These are phyloP conservation scores for Camelina sativa DNA, from an alignment of 345 rosid species.

Conservation along the genomic window DNA sequence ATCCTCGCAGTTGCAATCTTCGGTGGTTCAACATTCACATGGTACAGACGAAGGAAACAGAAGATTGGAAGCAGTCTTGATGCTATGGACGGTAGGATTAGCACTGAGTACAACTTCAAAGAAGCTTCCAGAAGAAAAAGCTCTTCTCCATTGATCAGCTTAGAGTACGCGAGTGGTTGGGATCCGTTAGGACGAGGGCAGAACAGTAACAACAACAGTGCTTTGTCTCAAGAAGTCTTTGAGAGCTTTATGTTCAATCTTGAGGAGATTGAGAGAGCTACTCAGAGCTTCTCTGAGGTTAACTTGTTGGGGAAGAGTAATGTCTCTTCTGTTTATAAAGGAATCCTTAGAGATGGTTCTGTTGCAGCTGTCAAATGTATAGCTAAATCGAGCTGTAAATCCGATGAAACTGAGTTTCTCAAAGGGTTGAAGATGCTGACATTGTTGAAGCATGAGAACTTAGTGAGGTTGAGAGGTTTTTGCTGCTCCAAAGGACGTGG, in stretches of 20 bases:
- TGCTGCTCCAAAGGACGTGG: conserved; percentile 97
- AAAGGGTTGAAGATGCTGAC: conserved; percentile 79
- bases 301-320: conserved; percentile 78
- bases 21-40: conserved; percentile 56
- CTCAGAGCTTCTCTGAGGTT: conserved; percentile 82
- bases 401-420: conserved; percentile 77
- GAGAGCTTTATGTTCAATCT: conserved; percentile 93
- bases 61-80: conserved; percentile 68
- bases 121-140: conserved; percentile 60
- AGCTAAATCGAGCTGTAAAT: conserved; percentile 83
- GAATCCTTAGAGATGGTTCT: conserved; percentile 86
- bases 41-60: conserved; percentile 74
- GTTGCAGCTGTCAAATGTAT: conserved; percentile 75
- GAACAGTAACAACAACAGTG: conserved; percentile 48
- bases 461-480: conserved; percentile 83
- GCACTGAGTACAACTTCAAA: conserved; percentile 67
- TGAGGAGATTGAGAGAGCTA: conserved; percentile 93
- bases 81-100: conserved; percentile 62
- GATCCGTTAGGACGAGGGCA: conserved; percentile 79
- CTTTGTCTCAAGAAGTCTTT: conserved; percentile 74
- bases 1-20: conserved; percentile 46
- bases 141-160: conserved; percentile 77
- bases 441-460: conserved; percentile 74
- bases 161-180: conserved; percentile 94
- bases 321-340: conserved; percentile 78